Base-by-base conservation (phyloP, 1,284 basidiomycete genomes). In the Cryptococcus jaspeensis region DNA sequence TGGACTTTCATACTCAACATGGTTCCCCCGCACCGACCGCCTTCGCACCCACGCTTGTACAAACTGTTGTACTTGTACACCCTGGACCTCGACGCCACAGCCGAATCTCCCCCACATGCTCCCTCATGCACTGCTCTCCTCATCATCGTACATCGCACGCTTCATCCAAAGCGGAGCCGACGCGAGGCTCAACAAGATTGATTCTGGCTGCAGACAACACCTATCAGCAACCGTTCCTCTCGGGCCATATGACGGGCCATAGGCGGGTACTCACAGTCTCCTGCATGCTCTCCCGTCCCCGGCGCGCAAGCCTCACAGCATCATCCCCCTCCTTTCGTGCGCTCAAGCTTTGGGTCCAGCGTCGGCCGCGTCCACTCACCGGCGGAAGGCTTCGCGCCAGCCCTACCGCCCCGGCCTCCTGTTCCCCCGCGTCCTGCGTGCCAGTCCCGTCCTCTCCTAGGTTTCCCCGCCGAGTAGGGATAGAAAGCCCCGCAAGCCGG, bases 131-230 rank as follows among this genome's bases (percentile, higher is more conserved):
- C 20, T 20, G 7, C 41, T 20, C n/a, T 18, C 18, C 5, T 12
- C n/a, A 43, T 43, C 41, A 18, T 23, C 18, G 25, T 45, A n/a
- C 41, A 37, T 0, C 12, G 9, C 28, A 9, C 7, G 25, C 43
- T 51, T 60, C 18, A 58, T 60, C 65, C 65, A 67, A n/a, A 63
- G 20, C 7, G 59, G 56, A 2, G 60, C 65, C 5, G 65, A 65
- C 18, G 65, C 65, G 18, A 67, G 55, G 38, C 63, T 65, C 16
- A 62, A 43, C 52, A 67, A 39, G 28, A 65, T 65, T 2, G 61
- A 58, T 43, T 65, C 61, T 11, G 65, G 54, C 65, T 67, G 41
- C 11, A 25, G 9, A 41, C 22, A 16, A 13, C 9, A 32, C 5
- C 28, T 32, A 40, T 54, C 49, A 52, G 42, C 18, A 8, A 6